These are phyloP conservation scores for Stropharia rugosoannulata DNA, from an alignment of 768 basidiomycete genomes.

Conservation along the genomic window DNA sequence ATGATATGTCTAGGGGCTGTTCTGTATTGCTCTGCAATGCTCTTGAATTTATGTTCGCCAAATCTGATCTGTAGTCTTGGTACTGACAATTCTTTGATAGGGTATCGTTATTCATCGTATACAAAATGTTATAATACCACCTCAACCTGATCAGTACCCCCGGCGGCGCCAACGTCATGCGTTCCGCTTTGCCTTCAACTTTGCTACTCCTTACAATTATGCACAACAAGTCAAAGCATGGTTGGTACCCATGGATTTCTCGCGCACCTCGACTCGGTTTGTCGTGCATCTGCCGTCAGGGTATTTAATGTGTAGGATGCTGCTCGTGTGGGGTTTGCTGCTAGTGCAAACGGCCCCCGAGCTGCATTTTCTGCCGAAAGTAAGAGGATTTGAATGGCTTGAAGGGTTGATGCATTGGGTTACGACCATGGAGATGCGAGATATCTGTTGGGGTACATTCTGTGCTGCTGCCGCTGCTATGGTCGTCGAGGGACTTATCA, in stretches of 20 bases:
- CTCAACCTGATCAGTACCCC: constrained; percentile 31
- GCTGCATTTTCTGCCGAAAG: constrained; percentile 18
- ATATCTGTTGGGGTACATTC: constrained; percentile 77
- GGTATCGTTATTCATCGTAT: constrained; percentile 72
- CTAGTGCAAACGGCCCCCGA: constrained; percentile 51
- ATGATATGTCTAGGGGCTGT: too few species aligned
- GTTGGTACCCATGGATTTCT: constrained; percentile 66
- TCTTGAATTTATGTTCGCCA: neutral
- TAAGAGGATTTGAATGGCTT: constrained; percentile 18
- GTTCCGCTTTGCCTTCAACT: constrained; percentile 20
- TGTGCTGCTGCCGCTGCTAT: constrained; percentile 64
- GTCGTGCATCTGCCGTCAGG: constrained; percentile 62
- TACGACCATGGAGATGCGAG: constrained; percentile 49
- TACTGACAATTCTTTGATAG: constrained; percentile 30
- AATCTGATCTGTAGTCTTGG: neutral
- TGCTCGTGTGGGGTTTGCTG: constrained; percentile 57
- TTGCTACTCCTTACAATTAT: constrained; percentile 14
- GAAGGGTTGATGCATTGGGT: constrained; percentile 44
- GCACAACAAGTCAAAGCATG: constrained; percentile 30
- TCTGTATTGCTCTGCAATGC: too few species aligned
- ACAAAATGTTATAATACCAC: constrained; percentile 75
- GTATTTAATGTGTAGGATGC: constrained; percentile 55
- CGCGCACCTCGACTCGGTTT: constrained; percentile 56
- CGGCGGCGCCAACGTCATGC: constrained; percentile 24
- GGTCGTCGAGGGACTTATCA: constrained; percentile 63